Evolutionary conservation across 2,329 filamentous ascomycete genomes (phyloP), one percentile per base, ranked within the genome.

Genomic region (Neopestalotiopsis rosae): DNA sequence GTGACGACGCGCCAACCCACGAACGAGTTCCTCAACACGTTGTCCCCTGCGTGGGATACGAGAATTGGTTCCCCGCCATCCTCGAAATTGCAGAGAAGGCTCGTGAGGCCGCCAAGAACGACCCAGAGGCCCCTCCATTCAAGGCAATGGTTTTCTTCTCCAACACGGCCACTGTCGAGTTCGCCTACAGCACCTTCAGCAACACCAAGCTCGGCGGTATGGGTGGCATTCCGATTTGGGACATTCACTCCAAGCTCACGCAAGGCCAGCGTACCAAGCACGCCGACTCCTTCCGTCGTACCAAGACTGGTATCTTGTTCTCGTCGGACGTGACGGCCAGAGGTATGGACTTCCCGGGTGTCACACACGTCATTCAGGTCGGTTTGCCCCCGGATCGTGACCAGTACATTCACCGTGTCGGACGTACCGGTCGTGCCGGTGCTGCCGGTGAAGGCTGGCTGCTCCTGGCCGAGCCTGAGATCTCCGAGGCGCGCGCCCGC

Each of bases 141-240:
- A 99, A 99, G 86, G 94, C 94, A n/a, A 97, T 99, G 70, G 84
- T 97, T 57, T 99, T 97, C 83, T 92, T 95, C 79, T 93, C 93
- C 75, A 94, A 92, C 28, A 97, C 92, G 0, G 88, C 89, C 30
- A 87, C 92, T 71, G 93, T 94, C 59, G 85, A 90, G 68, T 83
- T 94, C 62, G 89, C 89, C 28, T 82, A 86, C 24, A 83, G 87
- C 17, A 81, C 91, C 28, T 88, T 94, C 75, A 68, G 58, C 24
- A 79, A 80, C 59, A 83, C 84, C 40, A 81, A 90, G 64, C 72
- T 79, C 28, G 74, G 74, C 24, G 73, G 76, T 66, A 1, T 28
- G 0, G 80, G 83, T 68, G 82, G 83, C 28, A 74, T 88, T 13
- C 71, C 73, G 10, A 72, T 83, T 66, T 82, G 83, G 74, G 86